Conservation (phyloP, 108 stramenopile genomes). For the Nannochloropsis granulata region DNA sequence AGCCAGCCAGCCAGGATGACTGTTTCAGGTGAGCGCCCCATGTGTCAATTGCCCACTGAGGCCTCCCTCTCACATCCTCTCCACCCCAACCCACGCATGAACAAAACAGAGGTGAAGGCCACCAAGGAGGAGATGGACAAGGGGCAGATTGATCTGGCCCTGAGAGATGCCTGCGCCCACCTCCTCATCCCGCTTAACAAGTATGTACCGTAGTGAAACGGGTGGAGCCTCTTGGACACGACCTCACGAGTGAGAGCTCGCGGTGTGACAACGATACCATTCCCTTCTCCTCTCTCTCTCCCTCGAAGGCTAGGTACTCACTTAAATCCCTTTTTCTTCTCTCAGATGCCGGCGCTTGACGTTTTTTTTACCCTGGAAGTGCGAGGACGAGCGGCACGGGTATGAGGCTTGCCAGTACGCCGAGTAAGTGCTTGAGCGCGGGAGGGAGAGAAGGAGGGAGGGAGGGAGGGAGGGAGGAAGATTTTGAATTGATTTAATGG, state of each 20-base stretch:
- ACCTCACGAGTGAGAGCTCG: neutral
- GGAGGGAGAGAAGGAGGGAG: neutral
- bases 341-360: constrained; percentile 51
- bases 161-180: constrained; percentile 84
- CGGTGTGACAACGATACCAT: no score
- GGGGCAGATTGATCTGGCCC: constrained; percentile 64
- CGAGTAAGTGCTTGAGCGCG: constrained; percentile 8
- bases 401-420: constrained; percentile 85
- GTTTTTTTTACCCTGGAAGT: constrained; percentile 61
- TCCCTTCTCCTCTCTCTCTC: neutral
- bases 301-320: neutral
- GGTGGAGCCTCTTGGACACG: neutral
- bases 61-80: no score
- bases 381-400: constrained; percentile 76
- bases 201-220: constrained; percentile 24
- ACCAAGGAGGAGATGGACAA: constrained; percentile 52
- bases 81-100: no score
- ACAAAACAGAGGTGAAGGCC: constrained; percentile 8
- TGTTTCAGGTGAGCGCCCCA: no score
- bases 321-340: neutral
- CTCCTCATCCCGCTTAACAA: constrained; percentile 67
- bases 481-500: neutral
- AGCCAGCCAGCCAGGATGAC: no score
- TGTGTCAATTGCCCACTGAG: no score
- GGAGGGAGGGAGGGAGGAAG: neutral